Conservation (phyloP, 2,329 filamentous ascomycete genomes). For the Gnomoniopsis smithogilvyi region DNA sequence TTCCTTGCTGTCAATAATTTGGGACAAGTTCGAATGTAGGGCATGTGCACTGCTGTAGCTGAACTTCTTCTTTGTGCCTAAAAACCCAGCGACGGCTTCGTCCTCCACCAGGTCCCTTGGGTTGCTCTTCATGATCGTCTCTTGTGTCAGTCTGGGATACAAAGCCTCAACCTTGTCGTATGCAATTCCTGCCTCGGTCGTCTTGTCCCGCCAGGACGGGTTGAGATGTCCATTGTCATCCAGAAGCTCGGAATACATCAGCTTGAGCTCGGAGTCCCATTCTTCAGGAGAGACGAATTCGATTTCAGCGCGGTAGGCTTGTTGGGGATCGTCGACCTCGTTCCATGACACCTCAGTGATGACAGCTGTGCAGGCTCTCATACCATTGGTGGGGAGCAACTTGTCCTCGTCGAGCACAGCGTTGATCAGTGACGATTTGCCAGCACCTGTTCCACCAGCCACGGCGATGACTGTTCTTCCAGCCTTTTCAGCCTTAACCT, state of each 20-base stretch:
- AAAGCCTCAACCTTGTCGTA: constrained; percentile 49
- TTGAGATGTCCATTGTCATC: background rate
- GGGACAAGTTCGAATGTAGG: constrained; percentile 21
- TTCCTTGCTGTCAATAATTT: constrained; percentile 53
- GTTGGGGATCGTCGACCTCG: constrained; percentile 30
- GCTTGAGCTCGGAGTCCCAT: constrained; percentile 49
- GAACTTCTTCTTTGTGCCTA: background rate
- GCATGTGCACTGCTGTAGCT: background rate
- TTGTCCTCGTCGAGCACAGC: constrained; percentile 59
- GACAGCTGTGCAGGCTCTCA: constrained; percentile 60
- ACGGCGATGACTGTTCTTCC: constrained; percentile 50
- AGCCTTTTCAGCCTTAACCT: constrained; percentile 31
- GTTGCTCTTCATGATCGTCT: constrained; percentile 34
- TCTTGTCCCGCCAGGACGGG: constrained; percentile 11
- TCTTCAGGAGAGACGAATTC: constrained; percentile 52
- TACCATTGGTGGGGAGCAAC: constrained; percentile 42
- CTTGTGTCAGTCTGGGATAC: constrained; percentile 36
- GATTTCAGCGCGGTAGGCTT: constrained; percentile 50
- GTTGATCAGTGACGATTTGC: constrained; percentile 63
- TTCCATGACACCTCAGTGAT: constrained; percentile 61
- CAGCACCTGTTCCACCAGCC: constrained; percentile 59
- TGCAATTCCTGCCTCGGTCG: constrained; percentile 37
- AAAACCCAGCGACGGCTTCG: background rate
- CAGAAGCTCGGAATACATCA: background rate
- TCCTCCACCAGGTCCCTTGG: constrained; percentile 38